Evolutionary conservation across 257 asterid species (phyloP), one percentile per base, ranked within the genome.

Genomic region (Penstemon eatonii): DNA sequence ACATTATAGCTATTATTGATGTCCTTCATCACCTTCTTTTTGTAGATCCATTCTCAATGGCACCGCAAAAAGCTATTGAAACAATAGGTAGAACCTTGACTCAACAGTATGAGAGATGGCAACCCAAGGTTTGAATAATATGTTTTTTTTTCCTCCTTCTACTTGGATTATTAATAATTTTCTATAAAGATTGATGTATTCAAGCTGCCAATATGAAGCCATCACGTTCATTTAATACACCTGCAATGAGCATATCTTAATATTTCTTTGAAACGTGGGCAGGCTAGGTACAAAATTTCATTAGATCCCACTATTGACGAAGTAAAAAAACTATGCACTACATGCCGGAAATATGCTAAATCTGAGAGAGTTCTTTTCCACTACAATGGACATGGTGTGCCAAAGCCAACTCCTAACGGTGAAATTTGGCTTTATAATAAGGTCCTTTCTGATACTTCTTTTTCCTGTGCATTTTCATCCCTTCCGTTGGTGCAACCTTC

Each of bases 321-420:
- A 76, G 92, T 92, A 63, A 92, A 90, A 84, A 87, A 92, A 72
- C 84, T 90, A 55, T 92, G 96, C 79, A 85, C 93, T 36, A 83
- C 91, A 56, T 92, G 92, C 76, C 96, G 96, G 55, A 87, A 89
- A 76, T 77, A 77, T 83, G 98, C 96, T 5, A 92, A 92, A 77
- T 80, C 95, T 64, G 98, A 92, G 84, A 87, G 98, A 83, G 98
- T 92, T 70, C 82, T 92, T 54, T 89, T 86, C 78, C 98, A 92
- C 78, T 92, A 89, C 72, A 92, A 92, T 85, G 98, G 98, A 43
- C 98, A 92, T 80, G 98, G 98, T 65, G 98, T 92, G 67, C 98
- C 98, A 56, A 89, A 87, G 83, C 98, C 98, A 51, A 87, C 98
- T 18, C 83, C 89, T 12, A 89, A 79, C 76, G 98, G 98, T 74